Evolutionary conservation across 441 rosid genomes (phyloP).

Genomic region (Populus trichocarpa): DNA sequence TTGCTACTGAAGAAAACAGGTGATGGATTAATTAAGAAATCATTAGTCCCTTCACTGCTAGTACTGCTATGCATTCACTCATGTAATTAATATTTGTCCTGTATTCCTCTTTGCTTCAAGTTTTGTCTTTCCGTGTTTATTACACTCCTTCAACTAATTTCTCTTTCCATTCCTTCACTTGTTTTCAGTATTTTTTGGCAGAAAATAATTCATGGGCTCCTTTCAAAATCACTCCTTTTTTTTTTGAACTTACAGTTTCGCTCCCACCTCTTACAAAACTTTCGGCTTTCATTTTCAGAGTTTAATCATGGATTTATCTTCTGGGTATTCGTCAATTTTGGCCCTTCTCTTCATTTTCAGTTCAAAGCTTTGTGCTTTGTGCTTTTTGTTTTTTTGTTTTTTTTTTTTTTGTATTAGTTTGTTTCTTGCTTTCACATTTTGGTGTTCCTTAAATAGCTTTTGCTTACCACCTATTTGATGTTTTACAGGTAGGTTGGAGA

Average conservation of each 20-base stretch:
- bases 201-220: background rate
- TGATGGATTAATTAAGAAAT: background rate
- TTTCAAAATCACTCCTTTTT: background rate
- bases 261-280: background rate
- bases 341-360: background rate
- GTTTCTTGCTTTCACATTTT: background rate
- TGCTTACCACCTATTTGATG: conserved; percentile 34
- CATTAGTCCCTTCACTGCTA: background rate
- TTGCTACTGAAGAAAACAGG: background rate
- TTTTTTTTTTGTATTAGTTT: background rate
- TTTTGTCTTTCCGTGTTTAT: background rate
- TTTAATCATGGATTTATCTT: background rate
- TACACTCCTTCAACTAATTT: too few species aligned
- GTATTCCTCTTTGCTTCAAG: background rate
- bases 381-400: too few species aligned
- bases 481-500: conserved; percentile 18
- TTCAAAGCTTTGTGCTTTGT: background rate
- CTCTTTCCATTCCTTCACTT: background rate
- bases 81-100: background rate
- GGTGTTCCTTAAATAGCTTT: background rate
- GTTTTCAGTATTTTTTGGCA: background rate
- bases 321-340: background rate
- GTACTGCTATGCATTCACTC: background rate
- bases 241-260: background rate
- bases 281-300: background rate